Evolutionary conservation across 345 rosid genomes (phyloP), one percentile per base, ranked within the genome.

Genomic region (Arabis hirsuta): DNA sequence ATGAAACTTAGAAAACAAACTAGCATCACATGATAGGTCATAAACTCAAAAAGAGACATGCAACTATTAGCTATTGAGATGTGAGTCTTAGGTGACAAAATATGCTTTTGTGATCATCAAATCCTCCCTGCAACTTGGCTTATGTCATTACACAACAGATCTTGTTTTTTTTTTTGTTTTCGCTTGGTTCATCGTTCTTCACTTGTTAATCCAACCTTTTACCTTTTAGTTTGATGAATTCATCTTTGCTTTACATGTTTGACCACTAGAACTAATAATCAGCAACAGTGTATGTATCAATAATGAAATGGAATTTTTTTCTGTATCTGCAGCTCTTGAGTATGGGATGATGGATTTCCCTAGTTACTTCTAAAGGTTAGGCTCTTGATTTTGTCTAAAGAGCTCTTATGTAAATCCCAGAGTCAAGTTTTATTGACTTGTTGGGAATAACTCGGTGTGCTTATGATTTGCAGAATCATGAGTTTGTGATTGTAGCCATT

Each of bases 281-380:
- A 20, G 7, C 9, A 39, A 22, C 4, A 32, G 55, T 34, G 2
- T 32, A 56, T 69, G 26, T 14, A 39, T 39, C 19, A 26, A 27
- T 65, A 9, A 12, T 19, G 9, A 6, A 57, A 7, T 47, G 76
- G 63, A 55, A 11, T 34, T 36, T 9, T 69, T 46, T 9, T 38
- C 2, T 68, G 36, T 76, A 7, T 70, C 26, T 51, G 80, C 80
- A 76, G 80, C 48, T 55, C 72, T 76, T 5, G 75, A 76, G 12
- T 76, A 69, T 24, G 76, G 80, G 41, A 47, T 76, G 71, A 76
- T 76, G 76, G 80, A 70, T 41, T 64, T 70, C 32, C 72, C 80
- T 4, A 76, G 50, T 50, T 76, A 76, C 72, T 76, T 76, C 7
- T 69, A 63, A 64, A 12, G 75, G 66, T 69, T 69, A 76, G 1